Conservation (phyloP, 2,329 filamentous ascomycete species). For the Alternaria ventricosa region DNA sequence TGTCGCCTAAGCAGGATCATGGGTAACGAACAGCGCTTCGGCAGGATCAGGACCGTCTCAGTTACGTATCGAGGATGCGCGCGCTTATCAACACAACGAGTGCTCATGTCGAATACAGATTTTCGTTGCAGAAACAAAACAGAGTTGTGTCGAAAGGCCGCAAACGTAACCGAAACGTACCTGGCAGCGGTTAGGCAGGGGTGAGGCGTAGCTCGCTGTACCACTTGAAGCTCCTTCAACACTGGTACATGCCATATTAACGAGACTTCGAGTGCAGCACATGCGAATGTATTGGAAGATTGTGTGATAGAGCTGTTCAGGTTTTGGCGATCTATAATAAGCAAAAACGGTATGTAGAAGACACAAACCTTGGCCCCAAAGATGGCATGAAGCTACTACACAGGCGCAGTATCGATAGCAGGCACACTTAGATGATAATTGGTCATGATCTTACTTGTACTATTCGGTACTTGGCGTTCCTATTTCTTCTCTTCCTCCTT, state of each 20-base stretch:
- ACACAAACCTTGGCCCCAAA: background rate
- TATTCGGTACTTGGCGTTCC: background rate
- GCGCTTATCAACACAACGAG: background rate
- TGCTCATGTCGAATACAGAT: background rate
- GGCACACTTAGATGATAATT: background rate
- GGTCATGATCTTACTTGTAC: background rate
- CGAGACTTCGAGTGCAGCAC: background rate
- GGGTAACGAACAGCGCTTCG: background rate
- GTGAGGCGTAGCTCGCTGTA: background rate
- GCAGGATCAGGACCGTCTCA: background rate
- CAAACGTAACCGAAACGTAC: background rate
- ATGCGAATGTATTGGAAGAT: background rate
- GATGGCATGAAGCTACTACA: background rate
- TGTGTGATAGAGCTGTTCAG: background rate
- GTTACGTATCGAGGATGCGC: background rate
- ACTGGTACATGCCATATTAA: background rate
- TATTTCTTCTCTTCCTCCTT: conserved; percentile 39
- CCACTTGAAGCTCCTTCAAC: background rate
- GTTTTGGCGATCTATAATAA: background rate
- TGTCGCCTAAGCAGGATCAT: background rate
- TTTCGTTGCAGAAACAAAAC: background rate
- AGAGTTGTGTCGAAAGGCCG: background rate
- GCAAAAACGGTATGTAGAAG: background rate
- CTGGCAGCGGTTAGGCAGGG: background rate
- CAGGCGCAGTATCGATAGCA: background rate